A percentile compares a stretch with the other conserved stretches of the same genome.
Evolutionary conservation across 2,329 filamentous ascomycete genomes (phyloP).

Genomic region (Botrytis medusae): DNA sequence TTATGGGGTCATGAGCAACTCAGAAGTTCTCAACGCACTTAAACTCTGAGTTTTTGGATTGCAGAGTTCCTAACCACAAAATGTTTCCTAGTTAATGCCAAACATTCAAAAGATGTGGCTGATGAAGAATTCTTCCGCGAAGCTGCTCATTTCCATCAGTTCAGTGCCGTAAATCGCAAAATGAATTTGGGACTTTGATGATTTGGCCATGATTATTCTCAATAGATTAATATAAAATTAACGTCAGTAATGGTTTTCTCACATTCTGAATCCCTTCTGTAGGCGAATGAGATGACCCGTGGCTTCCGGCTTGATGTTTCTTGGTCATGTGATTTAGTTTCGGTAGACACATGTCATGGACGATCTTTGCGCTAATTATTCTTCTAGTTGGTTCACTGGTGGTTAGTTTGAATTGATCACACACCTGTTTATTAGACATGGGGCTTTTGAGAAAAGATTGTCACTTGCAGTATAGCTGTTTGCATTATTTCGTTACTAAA

Average conservation of each 20-base stretch:
- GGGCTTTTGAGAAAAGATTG: not conserved
- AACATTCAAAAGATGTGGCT: not conserved
- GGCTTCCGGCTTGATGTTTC: not conserved
- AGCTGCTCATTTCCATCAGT: not conserved
- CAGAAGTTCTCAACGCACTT: not conserved
- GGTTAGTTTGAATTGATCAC: too few relatives aligned
- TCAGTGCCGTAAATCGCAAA: not conserved
- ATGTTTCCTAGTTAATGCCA: fast-evolving
- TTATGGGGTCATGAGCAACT: not conserved
- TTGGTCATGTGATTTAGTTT: not conserved
- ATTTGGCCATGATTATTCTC: not conserved
- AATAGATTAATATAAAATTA: not conserved
- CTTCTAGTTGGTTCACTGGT: too few relatives aligned
- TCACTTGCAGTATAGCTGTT: not conserved
- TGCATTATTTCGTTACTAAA: not conserved
- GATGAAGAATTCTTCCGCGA: not conserved
- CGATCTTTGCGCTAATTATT: too few relatives aligned
- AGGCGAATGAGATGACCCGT: not conserved
- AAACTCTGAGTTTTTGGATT: not conserved
- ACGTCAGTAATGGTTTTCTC: fast-evolving
- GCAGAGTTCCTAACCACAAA: fast-evolving
- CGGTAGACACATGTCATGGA: too few relatives aligned
- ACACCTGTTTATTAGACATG: not conserved
- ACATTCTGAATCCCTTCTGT: not conserved
- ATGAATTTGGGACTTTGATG: not conserved